Evolutionary conservation across 495 filamentous ascomycete genomes (phyloP), one percentile per base, ranked within the genome.

Genomic region (Aspergillus biplanus): DNA sequence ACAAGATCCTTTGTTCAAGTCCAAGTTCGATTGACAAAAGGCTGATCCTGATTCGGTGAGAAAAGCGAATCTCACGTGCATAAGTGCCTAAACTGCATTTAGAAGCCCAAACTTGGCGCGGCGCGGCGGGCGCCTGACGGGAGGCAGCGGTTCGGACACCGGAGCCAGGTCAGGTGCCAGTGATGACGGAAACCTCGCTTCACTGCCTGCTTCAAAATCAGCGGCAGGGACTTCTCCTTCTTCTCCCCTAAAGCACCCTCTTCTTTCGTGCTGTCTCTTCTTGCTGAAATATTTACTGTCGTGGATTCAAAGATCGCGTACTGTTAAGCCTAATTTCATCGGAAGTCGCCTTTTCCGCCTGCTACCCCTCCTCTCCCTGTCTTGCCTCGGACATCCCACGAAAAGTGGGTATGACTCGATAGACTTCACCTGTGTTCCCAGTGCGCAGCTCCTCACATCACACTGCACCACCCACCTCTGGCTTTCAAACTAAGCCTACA

Each of bases 171-270:
- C 58, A 65, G 58, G 64, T 58, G 63, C 52, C 63, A 35, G 48
- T 33, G 54, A 71, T 67, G 69, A 71, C 66, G 66, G 69, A 61
- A 69, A 69, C 57, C 64, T 67, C 56, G 67, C 54, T 62, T 67
- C 56, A 65, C 62, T 54, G 46, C 56, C 47, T 56, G 52, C 46
- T 54, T 52, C 33, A 60, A 34, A 49, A 21, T 59, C 57, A 63
- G 31, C 32, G 37, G 47, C 34, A 54, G 53, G 48, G 21, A 57
- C 52, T 48, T 54, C 54, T 59, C 46, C 39, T 58, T 33, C 35
- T 56, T 58, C 34, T 56, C 27, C 48, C 56, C 44, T 47, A 50
- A 56, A 64, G 62, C 69, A 68, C 68, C 65, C 9, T 59, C 16
- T 37, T 33, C 33, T 48, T 63, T 67, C 61, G 65, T 63, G 61